phyloP scores from a whole-genome alignment of 73 alveolate genomes.

The Paramecium caudatum region DNA sequence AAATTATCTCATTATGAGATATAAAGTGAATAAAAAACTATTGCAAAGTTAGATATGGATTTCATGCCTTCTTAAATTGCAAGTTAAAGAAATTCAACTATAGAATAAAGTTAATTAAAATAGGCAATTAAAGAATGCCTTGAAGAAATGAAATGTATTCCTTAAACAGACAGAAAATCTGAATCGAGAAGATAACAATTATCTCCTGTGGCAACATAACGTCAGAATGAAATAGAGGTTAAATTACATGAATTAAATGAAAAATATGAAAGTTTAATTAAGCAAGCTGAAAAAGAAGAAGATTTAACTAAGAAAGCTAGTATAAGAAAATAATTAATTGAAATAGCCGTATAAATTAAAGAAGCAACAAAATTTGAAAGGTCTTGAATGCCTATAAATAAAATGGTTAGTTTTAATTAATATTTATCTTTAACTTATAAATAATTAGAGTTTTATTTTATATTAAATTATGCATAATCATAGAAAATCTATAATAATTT shows the following conservation, averaged over 20 bases:
- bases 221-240: not conserved
- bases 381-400: too few species aligned
- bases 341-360: slow-evolving; percentile 43
- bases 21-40: not conserved
- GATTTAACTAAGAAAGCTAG: slow-evolving; percentile 16
- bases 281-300: slow-evolving; percentile 19
- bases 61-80: not conserved
- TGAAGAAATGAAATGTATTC: not conserved
- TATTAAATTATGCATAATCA: too few species aligned
- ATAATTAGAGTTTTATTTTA: too few species aligned
- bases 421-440: too few species aligned
- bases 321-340: slow-evolving; percentile 23
- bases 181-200: not conserved
- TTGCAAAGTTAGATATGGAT: not conserved
- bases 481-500: too few species aligned
- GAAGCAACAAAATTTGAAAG: slow-evolving; percentile 30
- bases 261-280: slow-evolving; percentile 16
- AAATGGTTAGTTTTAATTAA: too few species aligned
- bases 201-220: slow-evolving; percentile 5
- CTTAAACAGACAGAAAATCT: not conserved
- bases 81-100: not conserved
- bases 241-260: slow-evolving; percentile 14
- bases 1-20: not conserved
- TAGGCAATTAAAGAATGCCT: slow-evolving; percentile 4
- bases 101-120: not conserved